Percentiles rank a stretch among this genome's conserved stretches.
phyloP scores from a whole-genome alignment of 2,329 filamentous ascomycete genomes.

The Apiospora marii region DNA sequence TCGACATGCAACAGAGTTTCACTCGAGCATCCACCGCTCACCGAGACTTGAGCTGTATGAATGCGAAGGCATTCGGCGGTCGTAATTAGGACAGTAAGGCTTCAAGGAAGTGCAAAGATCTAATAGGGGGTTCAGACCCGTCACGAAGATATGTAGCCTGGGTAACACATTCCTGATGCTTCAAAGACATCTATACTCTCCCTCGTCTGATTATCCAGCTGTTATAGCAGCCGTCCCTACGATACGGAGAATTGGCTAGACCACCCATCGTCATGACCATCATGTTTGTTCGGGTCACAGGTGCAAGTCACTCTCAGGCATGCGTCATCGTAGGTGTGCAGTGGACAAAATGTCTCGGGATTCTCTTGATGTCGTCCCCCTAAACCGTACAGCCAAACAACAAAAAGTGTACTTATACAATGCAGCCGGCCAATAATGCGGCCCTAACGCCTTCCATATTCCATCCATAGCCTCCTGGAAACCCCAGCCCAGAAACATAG shows the following conservation, averaged over 20 bases:
- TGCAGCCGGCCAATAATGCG: not conserved
- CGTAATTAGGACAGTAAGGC: not conserved
- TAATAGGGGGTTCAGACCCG: no score
- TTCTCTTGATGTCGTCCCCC: not conserved
- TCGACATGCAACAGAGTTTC: not conserved
- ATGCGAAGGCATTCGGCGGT: not conserved
- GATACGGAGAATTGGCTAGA: no score
- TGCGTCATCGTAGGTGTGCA: not conserved
- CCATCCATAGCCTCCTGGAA: constrained; percentile 18
- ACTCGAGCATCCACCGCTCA: not conserved
- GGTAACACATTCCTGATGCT: not conserved
- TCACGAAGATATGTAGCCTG: not conserved
- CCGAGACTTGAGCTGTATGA: not conserved
- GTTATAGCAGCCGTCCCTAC: not conserved
- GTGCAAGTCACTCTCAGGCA: not conserved
- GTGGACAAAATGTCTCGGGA: not conserved
- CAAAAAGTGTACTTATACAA: constrained; percentile 22
- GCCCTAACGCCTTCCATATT: constrained; percentile 18
- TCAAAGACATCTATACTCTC: not conserved
- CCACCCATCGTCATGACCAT: not conserved
- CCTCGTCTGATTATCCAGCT: not conserved
- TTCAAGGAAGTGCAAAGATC: not conserved
- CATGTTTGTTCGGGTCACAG: not conserved
- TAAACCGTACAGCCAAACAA: constrained; percentile 5
- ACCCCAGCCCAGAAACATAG: not conserved